Conservation (phyloP, 1,284 basidiomycete genomes). For the Pyrrhoderma lamaoense region DNA sequence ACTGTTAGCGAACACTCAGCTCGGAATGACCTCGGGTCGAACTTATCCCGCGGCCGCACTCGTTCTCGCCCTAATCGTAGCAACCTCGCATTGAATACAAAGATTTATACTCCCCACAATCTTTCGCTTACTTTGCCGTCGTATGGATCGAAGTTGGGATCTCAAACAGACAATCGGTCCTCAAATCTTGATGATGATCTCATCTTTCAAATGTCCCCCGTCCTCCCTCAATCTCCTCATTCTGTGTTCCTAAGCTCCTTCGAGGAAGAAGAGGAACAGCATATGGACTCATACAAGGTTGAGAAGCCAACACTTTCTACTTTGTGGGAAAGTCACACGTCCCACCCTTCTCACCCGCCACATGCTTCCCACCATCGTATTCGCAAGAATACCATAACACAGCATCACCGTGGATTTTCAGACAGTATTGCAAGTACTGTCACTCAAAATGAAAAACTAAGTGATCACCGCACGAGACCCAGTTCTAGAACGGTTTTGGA, state of each 20-base stretch:
- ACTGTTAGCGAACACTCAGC: background rate
- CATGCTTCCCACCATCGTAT: conserved; percentile 1
- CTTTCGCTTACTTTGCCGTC: conserved; percentile 6
- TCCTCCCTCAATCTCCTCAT: conserved; percentile 13
- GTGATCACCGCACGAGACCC: conserved; percentile 8
- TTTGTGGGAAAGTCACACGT: conserved; percentile 11
- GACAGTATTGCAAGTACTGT: background rate
- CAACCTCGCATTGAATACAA: conserved; percentile 5
- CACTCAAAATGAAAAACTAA: background rate
- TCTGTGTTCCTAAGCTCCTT: conserved; percentile 2
- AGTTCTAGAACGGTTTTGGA: conserved; percentile 12
- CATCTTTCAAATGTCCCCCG: conserved; percentile 20
- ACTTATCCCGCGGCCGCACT: conserved; percentile 10
- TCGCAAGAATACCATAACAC: conserved; percentile 6
- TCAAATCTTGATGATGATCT: conserved; percentile 17
- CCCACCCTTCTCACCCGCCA: background rate
- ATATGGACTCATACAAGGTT: background rate
- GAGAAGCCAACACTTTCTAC: conserved; percentile 11
- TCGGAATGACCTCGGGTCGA: conserved; percentile 1
- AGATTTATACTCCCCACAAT: background rate
- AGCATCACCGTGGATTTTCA: conserved; percentile 10
- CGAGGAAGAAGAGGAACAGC: conserved; percentile 1
- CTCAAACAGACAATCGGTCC: background rate
- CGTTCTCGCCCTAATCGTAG: conserved; percentile 7
- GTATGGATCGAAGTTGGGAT: background rate